Evolutionary conservation across 176 grass and related monocot genomes (phyloP), one percentile per base, ranked within the genome.

Genomic region (Oryza officinalis): DNA sequence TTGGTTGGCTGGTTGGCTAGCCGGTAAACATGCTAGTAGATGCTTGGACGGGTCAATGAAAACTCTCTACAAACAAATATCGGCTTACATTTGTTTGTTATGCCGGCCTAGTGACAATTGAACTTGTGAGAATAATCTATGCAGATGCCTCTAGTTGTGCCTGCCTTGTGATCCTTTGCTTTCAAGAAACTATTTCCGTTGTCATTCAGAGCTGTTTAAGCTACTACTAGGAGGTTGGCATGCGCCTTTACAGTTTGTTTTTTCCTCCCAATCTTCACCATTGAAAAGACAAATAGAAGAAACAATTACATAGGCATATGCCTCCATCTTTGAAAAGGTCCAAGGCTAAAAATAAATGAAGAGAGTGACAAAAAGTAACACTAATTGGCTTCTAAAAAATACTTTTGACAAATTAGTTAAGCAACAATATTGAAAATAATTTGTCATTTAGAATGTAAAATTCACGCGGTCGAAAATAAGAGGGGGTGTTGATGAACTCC

Each of bases 91-190:
- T 38, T 61, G 22, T 76, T 31, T n/a, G 43, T 57, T 69, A 23
- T 30, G 45, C 43, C 43, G 28, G 43, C 43, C 30, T 77, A 77
- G 28, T 68, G 31, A 32, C 46, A 77, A 27, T 40, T 74, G 32
- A 77, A 67, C 12, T 4, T 15, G 7, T 31, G 20, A 22, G 85
- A 87, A 69, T 87, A 87, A 75, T 32, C 78, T 26, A 14, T 61
- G 71, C 71, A 76, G 81, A 81, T 81, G 63, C 63, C 14, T 46
- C 26, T 23, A 20, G 10, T 47, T 71, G 67, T 38, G 61, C 13
- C 4, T 57, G 43, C 59, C 85, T 69, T 46, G 46, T 46, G 63
- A 26, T 10, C 65, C 43, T 25, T 71, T 63, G 33, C 32, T 67
- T 80, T 65, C 84, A 86, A 63, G 41, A 64, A 65, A 33, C 46